Evolutionary conservation across 768 basidiomycete genomes (phyloP), one percentile per base, ranked within the genome.

Genomic region (Boletus sp.): DNA sequence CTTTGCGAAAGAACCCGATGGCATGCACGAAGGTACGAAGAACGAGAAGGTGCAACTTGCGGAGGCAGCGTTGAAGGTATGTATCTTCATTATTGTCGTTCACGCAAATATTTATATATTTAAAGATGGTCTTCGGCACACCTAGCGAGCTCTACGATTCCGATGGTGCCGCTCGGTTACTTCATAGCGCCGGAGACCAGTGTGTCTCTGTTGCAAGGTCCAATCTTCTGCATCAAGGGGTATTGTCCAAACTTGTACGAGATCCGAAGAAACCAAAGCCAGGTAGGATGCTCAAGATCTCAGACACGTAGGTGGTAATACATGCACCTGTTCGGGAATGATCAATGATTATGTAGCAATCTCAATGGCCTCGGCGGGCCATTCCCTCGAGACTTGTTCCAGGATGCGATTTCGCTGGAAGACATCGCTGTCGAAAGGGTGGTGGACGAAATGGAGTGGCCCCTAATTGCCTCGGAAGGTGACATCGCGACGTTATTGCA

Each of bases 401-500:
- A 85, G 58, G 92, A 94, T 66, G 90, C 92, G 3, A 66, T 75
- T 24, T 77, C 82, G 14, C 69, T 91, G 35, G 85, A 89, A 54
- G 83, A 85, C 6, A 71, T 83, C 14, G 77, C 80, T 24, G 63
- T 71, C 28, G 77, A 78, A 41, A 71, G 79, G 41, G 79, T 79
- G 11, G 75, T 78, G 7, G 76, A 74, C 2, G 89, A 84, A 81
- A 80, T 84, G 46, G 85, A 88, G 53, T 97, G 94, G 94, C 83
- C 90, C 0, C 68, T 92, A 46, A 75, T 88, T 32, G 84, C 91
- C 4, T 83, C 83, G 3, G 92, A 93, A 61, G 93, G 94, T 8
- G 91, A 94, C 61, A 77, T 85, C 48, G 88, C 90, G 14, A 83
- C 86, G 0, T 71, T 96, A 57, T 74, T 93, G 33, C 82, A 91